phyloP scores from a whole-genome alignment of 2,329 filamentous ascomycete genomes.

The Pyrenophora seminiperda region DNA sequence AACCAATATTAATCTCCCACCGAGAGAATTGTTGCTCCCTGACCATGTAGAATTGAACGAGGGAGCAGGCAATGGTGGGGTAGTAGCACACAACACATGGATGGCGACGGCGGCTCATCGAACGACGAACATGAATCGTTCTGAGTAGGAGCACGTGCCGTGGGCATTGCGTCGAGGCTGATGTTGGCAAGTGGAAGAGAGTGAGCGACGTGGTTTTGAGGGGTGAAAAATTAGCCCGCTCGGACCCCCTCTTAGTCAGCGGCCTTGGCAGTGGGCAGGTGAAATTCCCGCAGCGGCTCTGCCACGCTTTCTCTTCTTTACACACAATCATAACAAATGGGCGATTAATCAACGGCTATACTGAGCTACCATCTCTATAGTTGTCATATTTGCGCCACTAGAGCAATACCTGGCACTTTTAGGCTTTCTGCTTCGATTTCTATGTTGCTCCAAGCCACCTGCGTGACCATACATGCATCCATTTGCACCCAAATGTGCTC shows the following conservation, averaged over 20 bases:
- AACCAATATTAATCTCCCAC: constrained; percentile 58
- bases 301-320: constrained; percentile 28
- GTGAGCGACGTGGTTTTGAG: constrained; percentile 6
- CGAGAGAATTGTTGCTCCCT: constrained; percentile 56
- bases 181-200: constrained; percentile 12
- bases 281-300: constrained; percentile 26
- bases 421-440: constrained; percentile 43
- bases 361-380: constrained; percentile 43
- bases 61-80: constrained; percentile 59
- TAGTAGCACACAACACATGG: constrained; percentile 15
- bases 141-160: constrained; percentile 8
- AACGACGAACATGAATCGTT: constrained; percentile 28
- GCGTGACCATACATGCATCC: constrained; percentile 45
- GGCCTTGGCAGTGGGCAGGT: constrained; percentile 22
- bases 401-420: constrained; percentile 44
- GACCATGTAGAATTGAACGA: constrained; percentile 53
- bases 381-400: constrained; percentile 55
- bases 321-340: constrained; percentile 51
- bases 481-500: background rate
- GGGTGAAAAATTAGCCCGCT: constrained; percentile 19
- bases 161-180: constrained; percentile 6
- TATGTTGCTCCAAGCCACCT: constrained; percentile 46
- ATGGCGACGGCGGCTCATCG: constrained; percentile 12
- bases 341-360: constrained; percentile 55
- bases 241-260: constrained; percentile 22